phyloP scores from a whole-genome alignment of 495 filamentous ascomycete genomes.

The Penicillium waksmanii region DNA sequence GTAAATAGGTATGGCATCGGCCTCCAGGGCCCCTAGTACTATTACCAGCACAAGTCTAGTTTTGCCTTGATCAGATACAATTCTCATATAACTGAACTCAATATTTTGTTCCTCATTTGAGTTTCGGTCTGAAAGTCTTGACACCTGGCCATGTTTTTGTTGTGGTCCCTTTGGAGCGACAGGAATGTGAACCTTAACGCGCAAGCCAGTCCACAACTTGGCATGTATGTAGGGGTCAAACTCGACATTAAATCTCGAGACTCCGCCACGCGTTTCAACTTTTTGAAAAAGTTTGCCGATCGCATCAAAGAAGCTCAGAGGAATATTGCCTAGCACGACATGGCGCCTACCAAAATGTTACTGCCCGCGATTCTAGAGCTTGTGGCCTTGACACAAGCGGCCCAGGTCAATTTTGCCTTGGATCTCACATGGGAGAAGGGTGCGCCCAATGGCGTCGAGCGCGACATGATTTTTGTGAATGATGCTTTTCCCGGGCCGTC shows the following conservation, averaged over 20 bases:
- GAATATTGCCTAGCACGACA: neutral
- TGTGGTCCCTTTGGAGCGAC: neutral
- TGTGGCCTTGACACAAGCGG: conserved; percentile 10
- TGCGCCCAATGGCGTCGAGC: conserved; percentile 40
- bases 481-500: conserved; percentile 58
- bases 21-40: neutral
- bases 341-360: neutral
- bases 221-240: conserved; percentile 2
- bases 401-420: conserved; percentile 20
- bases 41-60: neutral
- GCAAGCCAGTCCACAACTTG: neutral
- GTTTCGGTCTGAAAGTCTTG: no score
- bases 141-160: neutral
- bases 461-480: conserved; percentile 58
- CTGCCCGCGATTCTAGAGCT: neutral
- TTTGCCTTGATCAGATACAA: neutral
- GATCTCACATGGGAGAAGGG: conserved; percentile 43
- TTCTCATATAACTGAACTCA: neutral
- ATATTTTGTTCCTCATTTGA: no score
- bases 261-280: neutral
- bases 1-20: no score
- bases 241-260: neutral
- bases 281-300: neutral
- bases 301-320: neutral
- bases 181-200: neutral